These are phyloP conservation scores for Podila epicladia DNA, from an alignment of 192 early-diverging fungal species.

Conservation along the genomic window DNA sequence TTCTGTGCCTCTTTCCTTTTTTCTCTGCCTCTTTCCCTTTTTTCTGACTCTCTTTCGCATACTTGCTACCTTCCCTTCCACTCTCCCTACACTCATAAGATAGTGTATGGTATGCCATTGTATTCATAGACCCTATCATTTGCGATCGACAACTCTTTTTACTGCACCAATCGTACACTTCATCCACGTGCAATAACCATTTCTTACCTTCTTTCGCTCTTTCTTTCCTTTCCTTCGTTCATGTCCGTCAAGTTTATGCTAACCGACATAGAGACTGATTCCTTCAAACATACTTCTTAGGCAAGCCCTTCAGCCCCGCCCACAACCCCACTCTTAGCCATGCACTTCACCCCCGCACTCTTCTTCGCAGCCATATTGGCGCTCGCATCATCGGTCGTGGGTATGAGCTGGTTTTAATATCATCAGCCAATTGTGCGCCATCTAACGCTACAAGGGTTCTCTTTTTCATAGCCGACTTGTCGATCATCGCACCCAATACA, in stretches of 20 bases:
- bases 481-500: conserved; percentile 8
- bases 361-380: neutral
- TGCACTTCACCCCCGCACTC: neutral
- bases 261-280: neutral
- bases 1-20: neutral
- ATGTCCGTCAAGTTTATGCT: neutral
- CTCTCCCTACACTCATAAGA: no score
- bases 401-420: neutral
- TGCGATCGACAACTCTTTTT: neutral
- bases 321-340: neutral
- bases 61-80: neutral
- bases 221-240: no score
- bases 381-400: neutral
- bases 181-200: neutral
- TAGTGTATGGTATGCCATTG: no score
- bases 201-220: neutral
- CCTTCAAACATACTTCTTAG: neutral
- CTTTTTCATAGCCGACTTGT: conserved; percentile 12
- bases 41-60: no score
- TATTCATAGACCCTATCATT: neutral
- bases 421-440: neutral
- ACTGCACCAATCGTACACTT: neutral
- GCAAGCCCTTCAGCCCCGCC: neutral
- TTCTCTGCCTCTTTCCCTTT: neutral
- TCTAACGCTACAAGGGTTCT: neutral